These are phyloP conservation scores for Multifurca ochricompacta DNA, from an alignment of 768 basidiomycete genomes.

Conservation along the genomic window DNA sequence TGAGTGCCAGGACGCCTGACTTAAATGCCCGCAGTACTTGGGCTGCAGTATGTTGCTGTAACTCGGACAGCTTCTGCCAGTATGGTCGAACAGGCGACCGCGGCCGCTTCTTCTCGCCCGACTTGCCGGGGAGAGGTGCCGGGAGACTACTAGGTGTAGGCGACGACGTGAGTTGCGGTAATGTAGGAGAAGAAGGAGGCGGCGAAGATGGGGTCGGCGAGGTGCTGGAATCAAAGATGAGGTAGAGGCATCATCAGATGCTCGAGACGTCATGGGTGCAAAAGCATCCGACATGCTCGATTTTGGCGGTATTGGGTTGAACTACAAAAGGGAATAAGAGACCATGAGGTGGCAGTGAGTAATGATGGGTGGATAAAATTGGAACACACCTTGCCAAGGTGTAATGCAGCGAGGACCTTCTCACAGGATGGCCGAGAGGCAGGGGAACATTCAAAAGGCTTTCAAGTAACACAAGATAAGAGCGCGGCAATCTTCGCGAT, in stretches of 20 bases:
- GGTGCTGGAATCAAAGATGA: conserved; percentile 15
- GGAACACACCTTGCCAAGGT: conserved; percentile 62
- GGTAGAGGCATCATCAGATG: conserved; percentile 8
- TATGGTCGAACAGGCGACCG: not conserved
- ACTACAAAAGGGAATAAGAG: not conserved
- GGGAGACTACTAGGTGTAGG: conserved; percentile 8
- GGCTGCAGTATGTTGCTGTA: not conserved
- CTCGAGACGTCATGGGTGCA: not conserved
- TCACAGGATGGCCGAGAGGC: conserved; percentile 62
- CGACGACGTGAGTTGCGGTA: conserved; percentile 10
- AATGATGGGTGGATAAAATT: not conserved
- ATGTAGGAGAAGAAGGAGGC: conserved; percentile 1
- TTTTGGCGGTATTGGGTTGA: conserved; percentile 8
- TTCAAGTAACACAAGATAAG: conserved; percentile 67
- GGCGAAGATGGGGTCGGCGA: not conserved
- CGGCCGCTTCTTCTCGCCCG: not conserved
- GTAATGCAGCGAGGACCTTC: conserved; percentile 58
- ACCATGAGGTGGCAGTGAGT: not conserved
- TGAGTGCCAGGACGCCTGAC: conserved; percentile 23
- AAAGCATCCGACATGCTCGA: conserved; percentile 16
- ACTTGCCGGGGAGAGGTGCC: not conserved
- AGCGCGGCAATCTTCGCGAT: conserved; percentile 61
- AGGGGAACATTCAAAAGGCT: conserved; percentile 59
- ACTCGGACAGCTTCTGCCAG: not conserved
- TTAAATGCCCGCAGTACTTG: conserved; percentile 6